Evolutionary conservation across 2,329 filamentous ascomycete species (phyloP).

Genomic region (Epichloe elymi): DNA sequence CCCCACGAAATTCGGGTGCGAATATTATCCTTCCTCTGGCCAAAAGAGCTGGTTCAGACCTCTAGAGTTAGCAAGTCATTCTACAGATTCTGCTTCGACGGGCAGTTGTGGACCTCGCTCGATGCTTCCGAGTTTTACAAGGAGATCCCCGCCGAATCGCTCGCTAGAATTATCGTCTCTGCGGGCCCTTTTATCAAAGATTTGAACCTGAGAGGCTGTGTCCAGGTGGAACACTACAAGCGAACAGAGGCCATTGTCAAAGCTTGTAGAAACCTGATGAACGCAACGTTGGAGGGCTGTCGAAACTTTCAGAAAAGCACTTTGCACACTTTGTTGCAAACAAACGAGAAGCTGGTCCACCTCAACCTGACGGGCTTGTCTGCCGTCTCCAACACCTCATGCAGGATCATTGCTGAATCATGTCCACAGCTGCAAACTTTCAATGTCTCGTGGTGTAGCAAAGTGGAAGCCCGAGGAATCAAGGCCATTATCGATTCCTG

Average conservation of each 20-base stretch:
- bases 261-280: conserved; percentile 74
- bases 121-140: conserved; percentile 80
- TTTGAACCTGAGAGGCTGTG: conserved; percentile 80
- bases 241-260: conserved; percentile 64
- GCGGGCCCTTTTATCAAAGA: conserved; percentile 86
- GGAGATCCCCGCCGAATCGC: conserved; percentile 69
- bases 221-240: conserved; percentile 77
- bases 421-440: conserved; percentile 73
- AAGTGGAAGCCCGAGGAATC: conserved; percentile 67
- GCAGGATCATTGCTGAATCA: conserved; percentile 71
- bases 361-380: conserved; percentile 76
- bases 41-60: conserved; percentile 66
- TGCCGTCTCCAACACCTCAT: conserved; percentile 68
- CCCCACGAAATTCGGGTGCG: conserved; percentile 72
- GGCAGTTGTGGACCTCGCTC: conserved; percentile 79
- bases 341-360: conserved; percentile 66
- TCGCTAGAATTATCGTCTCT: conserved; percentile 72
- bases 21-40: conserved; percentile 62
- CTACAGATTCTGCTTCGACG: conserved; percentile 78
- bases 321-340: conserved; percentile 60
- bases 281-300: conserved; percentile 81
- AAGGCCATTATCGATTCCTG: conserved; percentile 61
- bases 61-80: conserved; percentile 70
- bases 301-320: conserved; percentile 68
- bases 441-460: conserved; percentile 87